These are phyloP conservation scores for Sutorius eximius DNA, from an alignment of 1,284 basidiomycete genomes.

Conservation along the genomic window DNA sequence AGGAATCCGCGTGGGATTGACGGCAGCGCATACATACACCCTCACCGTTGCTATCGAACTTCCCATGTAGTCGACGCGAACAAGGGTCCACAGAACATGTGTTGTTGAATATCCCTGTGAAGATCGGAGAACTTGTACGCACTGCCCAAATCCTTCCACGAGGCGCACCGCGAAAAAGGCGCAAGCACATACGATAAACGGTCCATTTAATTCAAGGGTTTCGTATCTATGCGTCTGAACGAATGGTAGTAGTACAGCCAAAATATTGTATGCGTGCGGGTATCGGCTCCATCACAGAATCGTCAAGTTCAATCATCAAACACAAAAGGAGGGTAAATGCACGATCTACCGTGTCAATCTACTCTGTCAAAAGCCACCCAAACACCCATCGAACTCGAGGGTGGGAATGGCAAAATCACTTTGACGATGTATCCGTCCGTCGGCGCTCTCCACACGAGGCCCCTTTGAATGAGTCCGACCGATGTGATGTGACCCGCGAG, in stretches of 20 bases:
- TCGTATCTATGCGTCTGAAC: constrained; percentile 21
- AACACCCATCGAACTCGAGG: constrained; percentile 42
- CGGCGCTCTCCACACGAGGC: constrained; percentile 19
- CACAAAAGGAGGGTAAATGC: constrained; percentile 3
- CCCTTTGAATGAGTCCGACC: constrained; percentile 13
- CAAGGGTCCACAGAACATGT: not conserved
- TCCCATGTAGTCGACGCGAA: not conserved
- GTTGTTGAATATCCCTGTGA: constrained; percentile 3
- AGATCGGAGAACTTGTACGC: not conserved
- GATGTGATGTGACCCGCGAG: constrained; percentile 16
- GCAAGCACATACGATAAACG: not conserved
- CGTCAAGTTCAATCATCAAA: constrained; percentile 9
- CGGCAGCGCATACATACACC: not conserved
- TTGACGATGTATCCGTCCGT: constrained; percentile 21
- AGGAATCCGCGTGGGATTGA: not conserved
- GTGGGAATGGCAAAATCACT: constrained; percentile 33
- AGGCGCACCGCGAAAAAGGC: not conserved
- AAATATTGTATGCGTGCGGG: constrained; percentile 23
- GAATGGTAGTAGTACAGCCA: constrained; percentile 27
- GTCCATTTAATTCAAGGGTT: not conserved
- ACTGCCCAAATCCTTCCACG: not conserved
- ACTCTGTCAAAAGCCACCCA: constrained; percentile 45
- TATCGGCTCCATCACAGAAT: constrained; percentile 27
- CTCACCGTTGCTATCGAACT: not conserved
- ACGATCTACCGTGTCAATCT: constrained; percentile 12